These are phyloP conservation scores for Hanseniaspora pseudoguilliermondii DNA, from an alignment of 805 yeast species.

Conservation along the genomic window DNA sequence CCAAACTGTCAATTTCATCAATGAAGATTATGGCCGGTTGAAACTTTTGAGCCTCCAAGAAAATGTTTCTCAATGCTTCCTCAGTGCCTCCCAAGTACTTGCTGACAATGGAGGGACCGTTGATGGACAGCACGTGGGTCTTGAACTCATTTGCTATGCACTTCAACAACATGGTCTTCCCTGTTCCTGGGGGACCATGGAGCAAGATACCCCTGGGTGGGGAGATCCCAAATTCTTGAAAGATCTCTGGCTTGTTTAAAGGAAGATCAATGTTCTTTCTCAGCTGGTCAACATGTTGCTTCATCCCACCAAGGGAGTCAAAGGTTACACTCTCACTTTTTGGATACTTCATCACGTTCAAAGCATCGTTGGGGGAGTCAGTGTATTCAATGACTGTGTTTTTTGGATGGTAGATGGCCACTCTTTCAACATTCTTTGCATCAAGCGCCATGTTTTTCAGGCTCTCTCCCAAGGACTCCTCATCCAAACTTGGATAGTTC, in stretches of 20 bases:
- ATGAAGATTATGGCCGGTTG: constrained; percentile 82
- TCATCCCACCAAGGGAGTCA: constrained; percentile 64
- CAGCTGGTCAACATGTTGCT: constrained; percentile 46
- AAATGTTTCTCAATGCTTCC: constrained; percentile 62
- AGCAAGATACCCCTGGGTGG: constrained; percentile 90
- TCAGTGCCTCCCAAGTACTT: constrained; percentile 94
- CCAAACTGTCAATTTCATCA: constrained; percentile 88
- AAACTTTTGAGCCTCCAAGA: constrained; percentile 69
- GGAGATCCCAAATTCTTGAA: constrained; percentile 70
- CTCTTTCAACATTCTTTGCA: constrained; percentile 33
- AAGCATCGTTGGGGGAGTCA: constrained; percentile 5
- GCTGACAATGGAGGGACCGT: constrained; percentile 85
- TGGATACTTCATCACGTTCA: constrained; percentile 30
- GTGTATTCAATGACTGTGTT: constrained; percentile 6
- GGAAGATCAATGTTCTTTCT: constrained; percentile 68
- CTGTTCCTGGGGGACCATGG: constrained; percentile 97
- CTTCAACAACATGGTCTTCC: constrained; percentile 77
- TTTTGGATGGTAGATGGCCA: constrained; percentile 31
- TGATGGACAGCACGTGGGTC: constrained; percentile 75
- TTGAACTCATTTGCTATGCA: constrained; percentile 67
- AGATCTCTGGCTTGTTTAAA: constrained; percentile 59
- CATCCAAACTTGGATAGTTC: constrained; percentile 21
- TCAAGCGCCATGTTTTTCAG: constrained; percentile 28
- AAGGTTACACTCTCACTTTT: constrained; percentile 37
- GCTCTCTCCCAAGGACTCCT: constrained; percentile 18